Percentiles rank a stretch among this genome's conserved stretches.
phyloP scores from a whole-genome alignment of 495 filamentous ascomycete genomes.

The Talaromyces thailandensis region DNA sequence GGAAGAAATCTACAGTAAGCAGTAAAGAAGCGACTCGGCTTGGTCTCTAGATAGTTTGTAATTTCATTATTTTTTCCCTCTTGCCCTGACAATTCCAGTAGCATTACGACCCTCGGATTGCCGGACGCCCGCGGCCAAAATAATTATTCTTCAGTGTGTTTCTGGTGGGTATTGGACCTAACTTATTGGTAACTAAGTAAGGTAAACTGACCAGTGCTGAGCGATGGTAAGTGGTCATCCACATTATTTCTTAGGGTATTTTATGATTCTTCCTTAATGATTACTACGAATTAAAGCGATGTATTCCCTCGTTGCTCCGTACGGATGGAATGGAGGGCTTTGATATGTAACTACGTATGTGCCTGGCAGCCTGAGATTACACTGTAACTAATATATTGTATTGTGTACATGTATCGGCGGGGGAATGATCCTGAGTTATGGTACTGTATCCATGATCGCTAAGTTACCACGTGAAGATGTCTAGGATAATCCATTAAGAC shows the following conservation, averaged over 20 bases:
- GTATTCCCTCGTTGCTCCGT: neutral
- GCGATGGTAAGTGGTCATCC: too few relatives aligned
- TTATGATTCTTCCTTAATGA: neutral
- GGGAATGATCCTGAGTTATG: neutral
- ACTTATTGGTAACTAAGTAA: neutral
- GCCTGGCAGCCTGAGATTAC: neutral
- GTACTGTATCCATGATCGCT: neutral
- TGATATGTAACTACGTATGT: neutral
- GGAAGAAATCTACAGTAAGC: too few relatives aligned
- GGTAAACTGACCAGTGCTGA: neutral
- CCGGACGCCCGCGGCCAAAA: constrained; percentile 10
- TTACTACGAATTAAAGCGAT: neutral
- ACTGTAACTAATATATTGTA: neutral
- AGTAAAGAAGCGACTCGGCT: neutral
- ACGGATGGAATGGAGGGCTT: neutral
- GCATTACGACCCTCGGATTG: constrained; percentile 3
- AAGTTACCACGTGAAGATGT: neutral
- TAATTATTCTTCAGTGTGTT: neutral
- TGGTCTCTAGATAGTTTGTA: neutral
- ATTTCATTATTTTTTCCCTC: constrained; percentile 5
- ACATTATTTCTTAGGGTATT: neutral
- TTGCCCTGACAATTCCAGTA: neutral
- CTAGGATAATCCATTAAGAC: neutral
- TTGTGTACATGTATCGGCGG: neutral
- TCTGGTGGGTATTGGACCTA: neutral